phyloP scores from a whole-genome alignment of 257 asterid genomes.

The Jacaranda mimosifolia region DNA sequence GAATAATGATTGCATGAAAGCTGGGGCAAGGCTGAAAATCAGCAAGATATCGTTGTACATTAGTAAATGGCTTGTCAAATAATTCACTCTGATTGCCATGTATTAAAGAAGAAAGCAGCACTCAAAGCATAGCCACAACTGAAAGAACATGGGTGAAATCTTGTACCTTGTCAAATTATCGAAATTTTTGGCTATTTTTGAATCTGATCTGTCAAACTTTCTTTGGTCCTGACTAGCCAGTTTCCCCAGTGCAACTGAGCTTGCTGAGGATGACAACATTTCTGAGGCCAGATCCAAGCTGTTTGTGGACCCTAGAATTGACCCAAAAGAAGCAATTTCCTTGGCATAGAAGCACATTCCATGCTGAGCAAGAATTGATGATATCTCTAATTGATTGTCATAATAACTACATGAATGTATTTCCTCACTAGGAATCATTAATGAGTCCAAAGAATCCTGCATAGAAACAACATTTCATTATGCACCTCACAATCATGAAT shows the following conservation, averaged over 20 bases:
- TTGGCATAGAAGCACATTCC: conserved; percentile 79
- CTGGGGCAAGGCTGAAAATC: conserved; percentile 1
- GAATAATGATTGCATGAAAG: conserved; percentile 17
- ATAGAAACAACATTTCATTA: conserved; percentile 29
- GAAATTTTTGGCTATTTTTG: conserved; percentile 35
- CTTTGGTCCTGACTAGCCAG: conserved; percentile 53
- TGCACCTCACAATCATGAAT: conserved; percentile 32
- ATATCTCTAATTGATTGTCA: conserved; percentile 78
- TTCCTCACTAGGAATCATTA: conserved; percentile 46
- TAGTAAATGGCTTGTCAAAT: background rate
- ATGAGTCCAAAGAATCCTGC: conserved; percentile 72
- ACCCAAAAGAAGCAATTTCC: conserved; percentile 60
- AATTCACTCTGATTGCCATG: conserved; percentile 4
- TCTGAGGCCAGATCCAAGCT: conserved; percentile 72
- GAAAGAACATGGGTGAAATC: conserved; percentile 7
- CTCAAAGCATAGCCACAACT: no score
- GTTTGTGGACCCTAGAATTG: conserved; percentile 47
- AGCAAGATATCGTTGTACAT: background rate
- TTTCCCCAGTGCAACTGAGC: conserved; percentile 80
- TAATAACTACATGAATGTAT: conserved; percentile 59
- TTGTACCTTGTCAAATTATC: conserved; percentile 59
- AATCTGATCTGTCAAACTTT: conserved; percentile 32
- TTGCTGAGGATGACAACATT: conserved; percentile 74
- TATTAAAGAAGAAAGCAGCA: no score
- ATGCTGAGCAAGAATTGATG: conserved; percentile 76